Percentiles rank a stretch among this genome's conserved stretches.
Conservation (phyloP, 1,139 yeast genomes). For the Magnusiomyces sp. region DNA sequence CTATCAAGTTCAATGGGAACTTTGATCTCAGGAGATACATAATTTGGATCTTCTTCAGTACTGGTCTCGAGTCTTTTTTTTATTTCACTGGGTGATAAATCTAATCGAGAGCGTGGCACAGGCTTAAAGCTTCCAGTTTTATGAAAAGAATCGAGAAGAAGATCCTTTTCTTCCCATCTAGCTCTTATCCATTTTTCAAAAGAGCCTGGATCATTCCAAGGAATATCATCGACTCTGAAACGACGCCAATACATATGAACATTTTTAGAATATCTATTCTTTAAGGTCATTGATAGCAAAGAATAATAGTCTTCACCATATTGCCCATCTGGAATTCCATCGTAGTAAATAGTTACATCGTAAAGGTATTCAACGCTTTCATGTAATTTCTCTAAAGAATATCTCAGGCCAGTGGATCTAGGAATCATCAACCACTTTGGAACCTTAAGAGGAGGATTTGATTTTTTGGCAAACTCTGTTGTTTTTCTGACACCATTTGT, state of each 20-base stretch:
- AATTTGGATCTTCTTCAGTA: background rate
- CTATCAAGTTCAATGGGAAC: conserved; percentile 10
- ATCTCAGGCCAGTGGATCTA: conserved; percentile 68
- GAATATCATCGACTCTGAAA: conserved; percentile 53
- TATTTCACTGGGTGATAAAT: background rate
- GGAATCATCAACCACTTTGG: conserved; percentile 70
- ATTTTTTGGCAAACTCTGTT: conserved; percentile 46
- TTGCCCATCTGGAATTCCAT: conserved; percentile 51
- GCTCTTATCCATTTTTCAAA: conserved; percentile 72
- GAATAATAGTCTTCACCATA: conserved; percentile 76
- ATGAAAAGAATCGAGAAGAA: conserved; percentile 51
- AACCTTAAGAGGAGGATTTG: conserved; percentile 29
- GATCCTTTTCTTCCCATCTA: conserved; percentile 77
- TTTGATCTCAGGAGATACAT: background rate
- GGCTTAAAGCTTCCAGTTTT: conserved; percentile 46
- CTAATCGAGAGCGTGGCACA: conserved; percentile 9
- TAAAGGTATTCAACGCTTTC: conserved; percentile 60
- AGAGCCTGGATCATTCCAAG: conserved; percentile 44
- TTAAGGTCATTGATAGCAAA: conserved; percentile 51
- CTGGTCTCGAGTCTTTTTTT: background rate
- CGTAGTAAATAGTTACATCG: conserved; percentile 78
- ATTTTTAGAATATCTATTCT: conserved; percentile 61
- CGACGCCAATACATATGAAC: conserved; percentile 60
- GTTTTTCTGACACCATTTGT: conserved; percentile 54
- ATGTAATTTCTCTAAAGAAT: conserved; percentile 51